phyloP scores from a whole-genome alignment of 805 yeast species.

The Ogataea siamensis region DNA sequence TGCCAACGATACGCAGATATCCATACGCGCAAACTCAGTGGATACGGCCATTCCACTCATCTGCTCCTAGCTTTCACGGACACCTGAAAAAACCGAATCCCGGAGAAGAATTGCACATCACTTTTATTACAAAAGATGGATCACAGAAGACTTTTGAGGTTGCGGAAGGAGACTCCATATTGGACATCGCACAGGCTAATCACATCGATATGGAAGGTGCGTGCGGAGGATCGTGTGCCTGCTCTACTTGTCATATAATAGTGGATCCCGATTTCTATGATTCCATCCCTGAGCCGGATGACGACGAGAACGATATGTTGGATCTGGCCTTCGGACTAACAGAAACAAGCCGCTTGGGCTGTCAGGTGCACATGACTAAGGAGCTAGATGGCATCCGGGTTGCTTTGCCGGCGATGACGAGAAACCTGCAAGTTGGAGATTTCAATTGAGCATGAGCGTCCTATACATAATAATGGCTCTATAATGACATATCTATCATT shows the following conservation, averaged over 20 bases:
- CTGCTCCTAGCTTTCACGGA: conserved; percentile 53
- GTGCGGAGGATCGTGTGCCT: conserved; percentile 98
- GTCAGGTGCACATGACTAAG: conserved; percentile 87
- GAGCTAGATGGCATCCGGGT: conserved; percentile 91
- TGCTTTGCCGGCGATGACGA: conserved; percentile 95
- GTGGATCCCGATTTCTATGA: conserved; percentile 96
- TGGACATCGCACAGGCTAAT: conserved; percentile 94
- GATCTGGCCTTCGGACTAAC: conserved; percentile 97
- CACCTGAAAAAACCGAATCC: conserved; percentile 88
- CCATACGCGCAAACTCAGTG: neutral
- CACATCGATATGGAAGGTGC: conserved; percentile 97
- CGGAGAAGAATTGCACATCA: conserved; percentile 86
- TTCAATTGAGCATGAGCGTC: conserved; percentile 44
- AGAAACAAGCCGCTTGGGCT: conserved; percentile 93
- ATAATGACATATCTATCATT: neutral
- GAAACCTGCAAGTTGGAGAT: conserved; percentile 83
- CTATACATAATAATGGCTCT: neutral
- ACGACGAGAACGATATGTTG: conserved; percentile 97
- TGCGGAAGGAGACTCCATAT: conserved; percentile 84
- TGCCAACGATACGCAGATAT: neutral
- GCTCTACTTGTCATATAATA: conserved; percentile 96
- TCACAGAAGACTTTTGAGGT: conserved; percentile 78
- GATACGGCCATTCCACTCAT: conserved; percentile 19
- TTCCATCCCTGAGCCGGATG: conserved; percentile 88
- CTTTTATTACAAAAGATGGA: conserved; percentile 92